A percentile compares a stretch with the other conserved stretches of the same genome.
phyloP scores from a whole-genome alignment of 1,139 yeast species.

The Yamadazyma epiphylla region DNA sequence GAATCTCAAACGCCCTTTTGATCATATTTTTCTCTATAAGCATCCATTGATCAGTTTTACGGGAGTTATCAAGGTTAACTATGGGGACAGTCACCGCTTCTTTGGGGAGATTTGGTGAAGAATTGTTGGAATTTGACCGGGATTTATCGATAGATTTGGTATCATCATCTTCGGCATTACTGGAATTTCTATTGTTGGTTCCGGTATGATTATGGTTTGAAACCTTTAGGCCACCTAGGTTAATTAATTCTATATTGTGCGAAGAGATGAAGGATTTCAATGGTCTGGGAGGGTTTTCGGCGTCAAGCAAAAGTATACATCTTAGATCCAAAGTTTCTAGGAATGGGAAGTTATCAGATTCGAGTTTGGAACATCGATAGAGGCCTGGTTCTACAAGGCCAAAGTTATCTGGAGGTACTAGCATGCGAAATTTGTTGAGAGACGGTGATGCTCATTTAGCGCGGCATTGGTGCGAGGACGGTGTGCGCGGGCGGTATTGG shows the following conservation, averaged over 20 bases:
- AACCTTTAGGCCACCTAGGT: conserved; percentile 43
- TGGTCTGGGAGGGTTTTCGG: conserved; percentile 64
- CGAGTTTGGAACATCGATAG: conserved; percentile 54
- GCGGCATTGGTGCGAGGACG: no score
- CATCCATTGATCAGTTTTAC: conserved; percentile 64
- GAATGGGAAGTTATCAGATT: conserved; percentile 59
- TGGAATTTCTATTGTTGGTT: conserved; percentile 16
- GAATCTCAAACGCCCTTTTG: conserved; percentile 52
- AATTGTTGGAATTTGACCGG: neutral
- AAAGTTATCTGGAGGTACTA: conserved; percentile 76
- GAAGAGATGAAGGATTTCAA: conserved; percentile 44
- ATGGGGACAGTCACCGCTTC: no score
- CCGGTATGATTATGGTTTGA: conserved; percentile 41
- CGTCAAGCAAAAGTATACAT: conserved; percentile 61
- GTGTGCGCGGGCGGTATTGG: no score
- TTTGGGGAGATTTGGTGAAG: conserved; percentile 1
- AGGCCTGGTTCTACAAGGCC: conserved; percentile 75
- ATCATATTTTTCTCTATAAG: conserved; percentile 57
- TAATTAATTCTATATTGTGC: conserved; percentile 41
- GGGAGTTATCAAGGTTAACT: conserved; percentile 10
- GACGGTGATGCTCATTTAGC: no score
- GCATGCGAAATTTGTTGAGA: no score
- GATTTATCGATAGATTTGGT: conserved; percentile 7
- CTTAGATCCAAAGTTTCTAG: conserved; percentile 58
- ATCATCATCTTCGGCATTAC: conserved; percentile 11